Evolutionary conservation across 805 yeast species (phyloP).

Genomic region (Wickerhamomyces silvicola): DNA sequence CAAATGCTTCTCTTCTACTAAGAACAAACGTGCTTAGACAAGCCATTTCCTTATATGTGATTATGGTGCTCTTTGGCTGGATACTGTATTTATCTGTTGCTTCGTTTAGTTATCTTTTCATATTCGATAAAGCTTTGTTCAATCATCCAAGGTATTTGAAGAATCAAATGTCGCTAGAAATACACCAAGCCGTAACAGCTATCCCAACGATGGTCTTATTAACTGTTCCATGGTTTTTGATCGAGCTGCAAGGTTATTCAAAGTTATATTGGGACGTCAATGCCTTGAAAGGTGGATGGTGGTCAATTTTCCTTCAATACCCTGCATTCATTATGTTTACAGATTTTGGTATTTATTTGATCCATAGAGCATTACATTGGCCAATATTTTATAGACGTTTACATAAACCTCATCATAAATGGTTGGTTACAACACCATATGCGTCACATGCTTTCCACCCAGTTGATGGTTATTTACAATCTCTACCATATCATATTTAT

Average conservation of each 20-base stretch:
- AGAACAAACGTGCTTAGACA: conserved; percentile 75
- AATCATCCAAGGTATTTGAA: conserved; percentile 95
- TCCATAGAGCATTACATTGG: conserved; percentile 93
- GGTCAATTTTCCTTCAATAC: conserved; percentile 56
- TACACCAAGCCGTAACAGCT: conserved; percentile 67
- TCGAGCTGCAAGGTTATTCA: conserved; percentile 82
- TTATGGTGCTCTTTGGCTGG: conserved; percentile 84
- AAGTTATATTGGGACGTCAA: conserved; percentile 61
- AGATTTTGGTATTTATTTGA: conserved; percentile 85
- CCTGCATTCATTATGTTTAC: conserved; percentile 86
- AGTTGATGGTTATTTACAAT: conserved; percentile 90
- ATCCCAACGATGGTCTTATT: conserved; percentile 85
- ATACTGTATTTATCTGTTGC: conserved; percentile 73
- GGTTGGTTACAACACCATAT: conserved; percentile 98
- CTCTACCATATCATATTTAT: conserved; percentile 87
- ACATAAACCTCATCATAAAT: conserved; percentile 98
- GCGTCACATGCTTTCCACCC: conserved; percentile 99
- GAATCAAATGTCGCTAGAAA: conserved; percentile 85
- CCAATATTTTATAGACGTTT: conserved; percentile 77
- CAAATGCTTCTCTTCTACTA: conserved; percentile 61
- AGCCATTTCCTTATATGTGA: conserved; percentile 51
- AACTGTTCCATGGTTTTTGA: conserved; percentile 85
- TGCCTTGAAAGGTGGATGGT: conserved; percentile 63
- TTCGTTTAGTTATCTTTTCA: conserved; percentile 62
- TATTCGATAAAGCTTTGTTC: conserved; percentile 84